Percentiles rank a stretch among this genome's conserved stretches.
Evolutionary conservation across 2,329 filamentous ascomycete genomes (phyloP).

Genomic region (Aureobasidium leucospermi): DNA sequence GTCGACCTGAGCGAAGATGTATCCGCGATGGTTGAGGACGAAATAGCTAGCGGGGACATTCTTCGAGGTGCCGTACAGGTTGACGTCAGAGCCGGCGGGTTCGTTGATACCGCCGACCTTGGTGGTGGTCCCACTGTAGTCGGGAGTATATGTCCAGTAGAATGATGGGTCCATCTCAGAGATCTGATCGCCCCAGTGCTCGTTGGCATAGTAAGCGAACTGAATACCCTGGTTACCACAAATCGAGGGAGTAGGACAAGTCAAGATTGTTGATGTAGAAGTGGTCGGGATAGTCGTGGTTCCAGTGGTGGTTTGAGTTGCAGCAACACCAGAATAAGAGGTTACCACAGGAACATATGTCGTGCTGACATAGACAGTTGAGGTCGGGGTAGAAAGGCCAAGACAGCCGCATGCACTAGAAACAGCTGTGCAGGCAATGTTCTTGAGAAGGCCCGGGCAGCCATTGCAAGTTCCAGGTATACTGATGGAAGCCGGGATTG

Average conservation of each 20-base stretch:
- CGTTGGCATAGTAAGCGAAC: slow-evolving; percentile 4
- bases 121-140: neutral
- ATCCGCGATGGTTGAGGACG: slow-evolving; percentile 21
- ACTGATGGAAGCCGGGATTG: neutral
- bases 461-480: neutral
- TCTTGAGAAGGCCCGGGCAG: neutral
- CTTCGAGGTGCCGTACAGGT: neutral
- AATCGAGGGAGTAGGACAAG: slow-evolving; percentile 13
- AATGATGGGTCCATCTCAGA: neutral
- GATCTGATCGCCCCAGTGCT: neutral
- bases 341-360: neutral
- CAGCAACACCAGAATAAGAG: neutral
- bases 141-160: neutral
- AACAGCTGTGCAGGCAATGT: neutral
- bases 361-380: neutral
- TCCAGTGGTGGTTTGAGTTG: slow-evolving; percentile 9
- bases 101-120: slow-evolving; percentile 1
- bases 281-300: slow-evolving; percentile 17
- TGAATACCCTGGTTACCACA: slow-evolving; percentile 8
- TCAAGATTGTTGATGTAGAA: slow-evolving; percentile 17
- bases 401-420: neutral
- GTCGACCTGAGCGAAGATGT: slow-evolving; percentile 14
- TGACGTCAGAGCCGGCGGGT: neutral
- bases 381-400: neutral
- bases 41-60: neutral